Conservation (phyloP, 306 rosid genomes). For the Sophora flavescens region DNA sequence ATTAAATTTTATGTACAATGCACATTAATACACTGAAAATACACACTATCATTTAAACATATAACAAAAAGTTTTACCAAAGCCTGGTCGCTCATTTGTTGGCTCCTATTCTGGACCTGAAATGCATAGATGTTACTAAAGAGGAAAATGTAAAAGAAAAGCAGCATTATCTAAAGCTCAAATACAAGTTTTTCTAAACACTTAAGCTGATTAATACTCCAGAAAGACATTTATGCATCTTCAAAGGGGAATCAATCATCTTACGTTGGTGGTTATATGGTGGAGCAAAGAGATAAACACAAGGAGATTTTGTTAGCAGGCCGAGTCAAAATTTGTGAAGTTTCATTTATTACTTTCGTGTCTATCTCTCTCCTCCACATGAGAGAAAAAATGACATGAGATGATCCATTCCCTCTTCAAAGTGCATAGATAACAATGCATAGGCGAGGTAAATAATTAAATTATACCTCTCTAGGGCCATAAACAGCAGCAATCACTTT, state of each 20-base stretch:
- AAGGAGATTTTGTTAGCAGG: too few species aligned
- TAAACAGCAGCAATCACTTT: conserved; percentile 93
- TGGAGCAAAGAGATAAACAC: too few species aligned
- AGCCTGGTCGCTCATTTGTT: conserved; percentile 72
- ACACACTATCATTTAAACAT: not conserved
- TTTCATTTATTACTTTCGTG: too few species aligned
- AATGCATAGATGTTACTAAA: conserved; percentile 19
- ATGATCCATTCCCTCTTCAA: not conserved
- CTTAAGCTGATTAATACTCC: not conserved
- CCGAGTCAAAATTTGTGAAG: too few species aligned
- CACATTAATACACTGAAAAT: not conserved
- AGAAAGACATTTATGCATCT: not conserved
- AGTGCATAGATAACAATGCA: not conserved
- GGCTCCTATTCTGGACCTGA: conserved; percentile 87
- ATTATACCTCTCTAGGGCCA: conserved; percentile 87
- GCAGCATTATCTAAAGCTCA: conserved; percentile 16
- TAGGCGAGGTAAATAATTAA: not conserved
- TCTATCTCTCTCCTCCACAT: too few species aligned
- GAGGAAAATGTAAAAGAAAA: not conserved
- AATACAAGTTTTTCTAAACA: conserved; percentile 4
- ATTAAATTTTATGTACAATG: conserved; percentile 13
- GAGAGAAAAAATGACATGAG: too few species aligned
- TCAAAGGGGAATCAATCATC: not conserved
- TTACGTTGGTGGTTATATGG: too few species aligned
- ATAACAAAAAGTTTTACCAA: conserved; percentile 56